Base-by-base conservation (phyloP, 768 basidiomycete genomes). In the Lanmaoa rubissima region DNA sequence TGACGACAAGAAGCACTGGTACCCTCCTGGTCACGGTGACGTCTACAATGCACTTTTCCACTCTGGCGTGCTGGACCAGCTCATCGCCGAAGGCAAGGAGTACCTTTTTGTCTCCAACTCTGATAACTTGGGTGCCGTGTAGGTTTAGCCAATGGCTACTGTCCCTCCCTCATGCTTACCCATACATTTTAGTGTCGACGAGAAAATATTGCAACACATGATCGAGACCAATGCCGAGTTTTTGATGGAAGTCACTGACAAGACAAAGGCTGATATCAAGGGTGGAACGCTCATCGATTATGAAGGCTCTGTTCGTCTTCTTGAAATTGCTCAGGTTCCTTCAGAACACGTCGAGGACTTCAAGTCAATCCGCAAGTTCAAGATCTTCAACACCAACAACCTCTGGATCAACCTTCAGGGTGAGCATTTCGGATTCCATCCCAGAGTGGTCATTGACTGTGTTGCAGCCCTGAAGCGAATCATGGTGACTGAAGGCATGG, bases 221-320 rank as follows among this genome's bases (percentile, higher is more conserved):
- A 79, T 85, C 45, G 79, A 85, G 62, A 74, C 72, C 32, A 76
- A 83, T 55, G 79, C 84, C 50, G 86, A 88, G 70, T 87, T 86
- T 75, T 67, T 87, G 62, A 86, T 86, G 85, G 85, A 88, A 66
- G 84, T 89, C 58, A 89, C 88, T 11, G 88, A 89, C 80, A 89
- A 89, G 79, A 89, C 88, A 64, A 89, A 89, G 76, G 87, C 88
- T 32, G 87, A 88, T 63, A 83, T 88, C 73, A 88, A 88, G 74
- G 82, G 82, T 75, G 84, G 85, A 71, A 85, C 84, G 14, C 79
- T 85, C 62, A 84, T 87, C 66, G 82, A 87, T 64, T 86, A 86
- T 61, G 82, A 88, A 19, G 88, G 88, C 53, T 74, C 74, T 40
- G 73, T 88, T 48, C 79, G 87, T 53, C 74, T 89, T n/a, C 80